Conservation (phyloP, 2,329 filamentous ascomycete species). For the Trichophaea hybrida region DNA sequence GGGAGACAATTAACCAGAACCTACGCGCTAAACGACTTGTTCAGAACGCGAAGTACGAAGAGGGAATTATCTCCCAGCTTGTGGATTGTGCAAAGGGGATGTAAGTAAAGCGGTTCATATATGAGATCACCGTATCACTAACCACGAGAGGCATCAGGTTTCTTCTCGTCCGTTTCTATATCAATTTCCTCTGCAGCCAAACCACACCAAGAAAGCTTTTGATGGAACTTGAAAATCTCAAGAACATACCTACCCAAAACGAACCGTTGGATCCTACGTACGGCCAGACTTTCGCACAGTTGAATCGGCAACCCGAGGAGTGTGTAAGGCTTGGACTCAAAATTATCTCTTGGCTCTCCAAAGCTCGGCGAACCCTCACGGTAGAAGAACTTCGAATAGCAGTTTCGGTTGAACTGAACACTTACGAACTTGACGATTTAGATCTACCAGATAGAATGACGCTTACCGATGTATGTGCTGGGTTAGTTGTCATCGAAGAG, state of each 20-base stretch:
- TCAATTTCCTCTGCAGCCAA: constrained; percentile 3
- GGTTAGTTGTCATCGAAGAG: constrained; percentile 27
- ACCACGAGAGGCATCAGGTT: background rate
- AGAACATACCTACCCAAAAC: background rate
- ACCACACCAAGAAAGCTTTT: background rate
- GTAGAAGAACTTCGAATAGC: constrained; percentile 8
- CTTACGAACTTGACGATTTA: background rate
- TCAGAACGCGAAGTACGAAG: background rate
- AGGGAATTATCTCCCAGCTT: constrained; percentile 7
- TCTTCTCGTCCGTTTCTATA: background rate
- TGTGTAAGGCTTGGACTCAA: background rate
- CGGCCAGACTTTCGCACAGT: background rate
- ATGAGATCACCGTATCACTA: background rate
- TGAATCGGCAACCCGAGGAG: background rate
- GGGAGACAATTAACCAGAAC: constrained; percentile 3
- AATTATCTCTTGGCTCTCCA: constrained; percentile 4
- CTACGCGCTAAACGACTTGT: background rate
- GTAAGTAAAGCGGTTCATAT: constrained; percentile 1
- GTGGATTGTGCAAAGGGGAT: constrained; percentile 4
- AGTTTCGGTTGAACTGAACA: constrained; percentile 3
- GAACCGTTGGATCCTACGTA: constrained; percentile 6
- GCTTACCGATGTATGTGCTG: constrained; percentile 25
- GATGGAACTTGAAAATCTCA: constrained; percentile 1
- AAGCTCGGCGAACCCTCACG: constrained; percentile 1
- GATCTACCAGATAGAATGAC: constrained; percentile 2